Percentiles rank a stretch among this genome's conserved stretches.
Evolutionary conservation across 352 stramenopile species (phyloP).

Genomic region (Phytophthora capsici): DNA sequence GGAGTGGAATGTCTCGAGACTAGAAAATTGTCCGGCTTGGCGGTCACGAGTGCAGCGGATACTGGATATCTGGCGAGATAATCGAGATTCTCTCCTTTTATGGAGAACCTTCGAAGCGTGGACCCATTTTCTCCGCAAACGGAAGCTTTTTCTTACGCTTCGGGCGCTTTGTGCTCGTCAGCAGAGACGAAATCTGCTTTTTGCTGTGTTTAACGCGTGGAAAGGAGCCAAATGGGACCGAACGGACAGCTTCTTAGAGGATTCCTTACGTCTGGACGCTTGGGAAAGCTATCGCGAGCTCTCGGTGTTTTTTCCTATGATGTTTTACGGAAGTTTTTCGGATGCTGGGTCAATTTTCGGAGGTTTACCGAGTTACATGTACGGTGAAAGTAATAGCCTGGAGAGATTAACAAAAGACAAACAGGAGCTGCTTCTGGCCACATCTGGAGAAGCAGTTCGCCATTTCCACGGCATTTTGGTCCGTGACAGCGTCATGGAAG

Average conservation of each 20-base stretch:
- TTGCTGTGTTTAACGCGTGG: slow-evolving; percentile 61
- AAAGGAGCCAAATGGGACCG: slow-evolving; percentile 73
- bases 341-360: slow-evolving; percentile 66
- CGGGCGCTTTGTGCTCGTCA: slow-evolving; percentile 48
- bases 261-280: slow-evolving; percentile 56
- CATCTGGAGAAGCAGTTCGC: slow-evolving; percentile 33
- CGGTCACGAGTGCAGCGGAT: slow-evolving; percentile 54
- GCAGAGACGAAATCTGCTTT: slow-evolving; percentile 49
- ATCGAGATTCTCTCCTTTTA: slow-evolving; percentile 11
- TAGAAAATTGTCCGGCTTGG: slow-evolving; percentile 52
- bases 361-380: slow-evolving; percentile 40
- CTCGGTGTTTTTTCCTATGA: slow-evolving; percentile 56
- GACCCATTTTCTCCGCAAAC: slow-evolving; percentile 50
- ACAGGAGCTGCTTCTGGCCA: slow-evolving; percentile 19
- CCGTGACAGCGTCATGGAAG: slow-evolving; percentile 61
- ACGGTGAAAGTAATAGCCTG: background rate
- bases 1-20: slow-evolving; percentile 53
- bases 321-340: slow-evolving; percentile 70
- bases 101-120: slow-evolving; percentile 59
- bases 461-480: slow-evolving; percentile 55
- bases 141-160: slow-evolving; percentile 58
- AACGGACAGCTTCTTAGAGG: slow-evolving; percentile 62
- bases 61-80: slow-evolving; percentile 57
- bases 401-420: slow-evolving; percentile 7
- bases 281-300: slow-evolving; percentile 69